Evolutionary conservation across 306 rosid genomes (phyloP).

Genomic region (Lathyrus sativus): DNA sequence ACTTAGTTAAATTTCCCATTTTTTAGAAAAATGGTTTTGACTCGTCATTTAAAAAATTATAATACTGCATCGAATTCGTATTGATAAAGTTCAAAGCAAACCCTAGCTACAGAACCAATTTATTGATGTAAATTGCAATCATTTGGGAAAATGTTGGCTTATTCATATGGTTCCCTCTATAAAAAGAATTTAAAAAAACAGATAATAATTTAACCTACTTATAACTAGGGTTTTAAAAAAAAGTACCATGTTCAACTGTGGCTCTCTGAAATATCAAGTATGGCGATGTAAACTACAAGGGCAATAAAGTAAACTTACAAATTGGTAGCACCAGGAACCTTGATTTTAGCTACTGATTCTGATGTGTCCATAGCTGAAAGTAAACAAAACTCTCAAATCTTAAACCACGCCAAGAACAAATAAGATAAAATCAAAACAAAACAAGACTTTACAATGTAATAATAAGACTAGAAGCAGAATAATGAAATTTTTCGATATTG

Average conservation of each 20-base stretch:
- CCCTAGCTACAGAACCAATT: background rate
- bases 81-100: conserved; percentile 19
- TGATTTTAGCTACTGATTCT: conserved; percentile 51
- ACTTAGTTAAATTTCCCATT: background rate
- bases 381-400: conserved; percentile 15
- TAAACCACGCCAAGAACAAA: background rate
- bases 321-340: conserved; percentile 42
- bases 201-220: background rate
- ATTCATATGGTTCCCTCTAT: background rate
- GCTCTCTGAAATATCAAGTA: background rate
- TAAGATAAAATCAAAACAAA: background rate
- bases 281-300: background rate
- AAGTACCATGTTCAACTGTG: background rate
- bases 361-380: conserved; percentile 73
- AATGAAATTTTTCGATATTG: no score
- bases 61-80: background rate
- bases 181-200: background rate
- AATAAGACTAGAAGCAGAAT: background rate
- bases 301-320: conserved; percentile 47
- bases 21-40: background rate
- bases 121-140: background rate
- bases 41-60: background rate
- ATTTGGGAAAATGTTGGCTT: background rate
- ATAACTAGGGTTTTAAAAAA: background rate
- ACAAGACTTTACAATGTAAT: background rate